Evolutionary conservation across 768 basidiomycete species (phyloP), one percentile per base, ranked within the genome.

Genomic region (Rhodotorula sphaerocarpa): DNA sequence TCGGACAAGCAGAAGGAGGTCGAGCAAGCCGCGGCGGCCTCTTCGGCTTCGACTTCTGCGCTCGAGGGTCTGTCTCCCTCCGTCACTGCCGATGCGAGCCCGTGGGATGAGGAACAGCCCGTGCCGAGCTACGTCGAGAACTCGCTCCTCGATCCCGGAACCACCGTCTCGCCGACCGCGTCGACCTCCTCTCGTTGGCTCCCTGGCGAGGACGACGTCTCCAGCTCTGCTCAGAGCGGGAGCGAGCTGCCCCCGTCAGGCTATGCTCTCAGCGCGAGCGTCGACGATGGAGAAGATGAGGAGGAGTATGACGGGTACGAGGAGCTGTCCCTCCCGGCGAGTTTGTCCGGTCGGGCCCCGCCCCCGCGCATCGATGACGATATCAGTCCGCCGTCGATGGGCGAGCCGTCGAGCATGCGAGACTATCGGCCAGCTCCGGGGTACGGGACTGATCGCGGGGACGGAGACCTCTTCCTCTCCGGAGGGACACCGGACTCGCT

Each of bases 231-330:
- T 44, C 43, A 7, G 21, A n/a, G 23, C 43, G 12, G 43, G 36
- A 39, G 10, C 36, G 36, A 39, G 9, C 10, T 16, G 10, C 9
- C 16, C 36, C 16, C 16, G 36, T 39, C 36, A 16, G 36, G 36
- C 16, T 39, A 39, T 16, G 36, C 36, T 39, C 16, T 39, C 10
- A 39, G 10, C 16, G 9, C 36, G 36, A 39, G 36, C 36, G 9
- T 39, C 16, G 36, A 16, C 36, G 36, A 39, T 16, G 36, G 36
- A 10, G 36, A 21, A 2, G 34, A 51, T 21, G 70, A 71, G 27
- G 66, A 63, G 7, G 72, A 73, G 56, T 71, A 61, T 31, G 72
- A 73, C 30, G 72, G 72, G 14, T 71, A 70, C 60, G 72, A 73
- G 44, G 70, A 71, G 42, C 21, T 65, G n/a, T 56, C 64, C 23